Conservation (phyloP, 495 filamentous ascomycete species). For the Hypoxylon fragiforme region DNA sequence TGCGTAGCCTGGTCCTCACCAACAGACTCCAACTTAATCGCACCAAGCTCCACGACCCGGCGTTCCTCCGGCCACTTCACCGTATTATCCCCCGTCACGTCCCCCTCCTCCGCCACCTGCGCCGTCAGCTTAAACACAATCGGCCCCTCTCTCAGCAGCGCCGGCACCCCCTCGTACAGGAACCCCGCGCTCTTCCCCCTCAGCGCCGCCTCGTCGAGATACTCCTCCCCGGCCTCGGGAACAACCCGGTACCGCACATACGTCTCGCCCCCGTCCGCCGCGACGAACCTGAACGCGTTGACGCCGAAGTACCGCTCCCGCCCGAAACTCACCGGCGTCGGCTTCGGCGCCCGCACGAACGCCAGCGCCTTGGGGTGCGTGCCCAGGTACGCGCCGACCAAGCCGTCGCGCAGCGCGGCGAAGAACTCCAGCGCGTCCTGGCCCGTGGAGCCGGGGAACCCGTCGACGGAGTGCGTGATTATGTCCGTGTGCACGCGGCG, state of each 20-base stretch:
- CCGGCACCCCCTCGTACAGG: conserved; percentile 47
- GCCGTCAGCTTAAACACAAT: conserved; percentile 51
- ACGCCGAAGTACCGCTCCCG: conserved; percentile 51
- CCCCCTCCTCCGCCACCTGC: conserved; percentile 54
- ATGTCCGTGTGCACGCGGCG: conserved; percentile 59
- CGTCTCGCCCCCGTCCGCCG: conserved; percentile 44
- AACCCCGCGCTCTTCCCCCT: conserved; percentile 43
- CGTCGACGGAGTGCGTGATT: conserved; percentile 52
- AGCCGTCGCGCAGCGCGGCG: conserved; percentile 35
- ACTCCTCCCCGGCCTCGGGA: conserved; percentile 42
- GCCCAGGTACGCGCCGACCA: conserved; percentile 46
- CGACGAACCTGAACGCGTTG: conserved; percentile 55
- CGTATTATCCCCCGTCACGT: conserved; percentile 54
- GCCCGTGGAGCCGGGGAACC: conserved; percentile 53
- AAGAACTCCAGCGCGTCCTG: conserved; percentile 56
- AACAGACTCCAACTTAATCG: conserved; percentile 45
- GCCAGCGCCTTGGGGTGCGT: conserved; percentile 46
- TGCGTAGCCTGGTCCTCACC: conserved; percentile 42
- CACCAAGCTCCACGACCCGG: conserved; percentile 53
- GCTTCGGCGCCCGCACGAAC: conserved; percentile 54
- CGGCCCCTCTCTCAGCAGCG: conserved; percentile 35
- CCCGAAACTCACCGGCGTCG: conserved; percentile 49
- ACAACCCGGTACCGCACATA: conserved; percentile 51
- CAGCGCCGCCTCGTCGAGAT: conserved; percentile 40
- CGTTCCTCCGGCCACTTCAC: conserved; percentile 55